These are phyloP conservation scores for Salvia miltiorrhiza DNA, from an alignment of 257 asterid genomes.

Conservation along the genomic window DNA sequence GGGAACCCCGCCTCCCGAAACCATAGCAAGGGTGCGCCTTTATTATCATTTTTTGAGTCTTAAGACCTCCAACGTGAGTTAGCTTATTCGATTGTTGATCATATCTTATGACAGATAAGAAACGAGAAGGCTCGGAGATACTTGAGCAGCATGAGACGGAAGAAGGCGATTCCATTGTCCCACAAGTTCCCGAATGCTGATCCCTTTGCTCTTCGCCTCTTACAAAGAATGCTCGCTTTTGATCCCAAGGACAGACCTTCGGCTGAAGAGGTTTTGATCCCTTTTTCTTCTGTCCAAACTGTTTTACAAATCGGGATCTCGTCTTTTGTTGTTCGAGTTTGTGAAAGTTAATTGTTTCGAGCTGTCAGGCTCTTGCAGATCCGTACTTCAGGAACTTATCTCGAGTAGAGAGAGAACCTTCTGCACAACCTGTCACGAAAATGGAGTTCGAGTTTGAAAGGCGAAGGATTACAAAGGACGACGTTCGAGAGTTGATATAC, in stretches of 20 bases:
- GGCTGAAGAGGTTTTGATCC: slow-evolving; percentile 77
- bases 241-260: slow-evolving; percentile 94
- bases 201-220: slow-evolving; percentile 79
- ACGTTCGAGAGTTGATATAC: slow-evolving; percentile 83
- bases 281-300: not conserved
- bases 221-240: slow-evolving; percentile 94
- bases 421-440: slow-evolving; percentile 89
- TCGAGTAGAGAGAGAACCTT: slow-evolving; percentile 95
- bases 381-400: slow-evolving; percentile 97
- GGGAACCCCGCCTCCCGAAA: slow-evolving; percentile 91
- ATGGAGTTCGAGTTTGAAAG: slow-evolving; percentile 99
- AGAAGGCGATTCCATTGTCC: slow-evolving; percentile 70
- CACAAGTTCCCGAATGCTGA: slow-evolving; percentile 89
- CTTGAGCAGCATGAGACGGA: slow-evolving; percentile 95
- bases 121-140: slow-evolving; percentile 98
- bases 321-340: not conserved
- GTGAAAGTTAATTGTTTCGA: slow-evolving; percentile 27
- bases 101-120: slow-evolving; percentile 61
- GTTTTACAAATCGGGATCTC: not conserved
- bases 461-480: slow-evolving; percentile 90
- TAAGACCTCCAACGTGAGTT: not conserved
- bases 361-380: slow-evolving; percentile 94
- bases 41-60: not conserved
- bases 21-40: slow-evolving; percentile 74
- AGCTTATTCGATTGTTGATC: slow-evolving; percentile 16